phyloP scores from a whole-genome alignment of 441 rosid genomes.

The Rhodomyrtus psidioides region DNA sequence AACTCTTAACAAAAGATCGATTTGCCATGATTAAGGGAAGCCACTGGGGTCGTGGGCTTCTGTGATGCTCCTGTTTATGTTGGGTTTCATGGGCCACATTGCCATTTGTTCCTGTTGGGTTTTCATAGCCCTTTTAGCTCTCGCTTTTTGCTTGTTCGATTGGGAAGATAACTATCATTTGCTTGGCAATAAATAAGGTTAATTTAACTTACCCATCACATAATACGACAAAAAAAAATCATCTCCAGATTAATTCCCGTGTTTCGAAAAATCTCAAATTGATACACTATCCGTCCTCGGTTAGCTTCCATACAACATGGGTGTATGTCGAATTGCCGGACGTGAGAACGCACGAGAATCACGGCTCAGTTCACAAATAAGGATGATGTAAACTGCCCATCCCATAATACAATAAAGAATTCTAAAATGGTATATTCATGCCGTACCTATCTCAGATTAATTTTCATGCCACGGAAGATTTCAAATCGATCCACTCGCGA shows the following conservation, averaged over 20 bases:
- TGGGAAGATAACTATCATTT: not conserved
- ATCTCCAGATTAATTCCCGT: too few relatives aligned
- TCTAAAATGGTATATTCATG: fast-evolving
- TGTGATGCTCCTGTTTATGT: not conserved
- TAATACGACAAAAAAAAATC: not conserved
- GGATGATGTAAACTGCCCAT: not conserved
- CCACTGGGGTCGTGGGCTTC: not conserved
- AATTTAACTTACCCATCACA: not conserved
- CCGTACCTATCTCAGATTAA: not conserved
- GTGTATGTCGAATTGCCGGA: too few relatives aligned
- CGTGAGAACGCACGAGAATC: too few relatives aligned
- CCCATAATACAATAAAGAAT: not conserved
- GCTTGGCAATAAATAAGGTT: not conserved
- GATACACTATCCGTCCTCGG: too few relatives aligned
- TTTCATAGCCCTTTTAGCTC: not conserved
- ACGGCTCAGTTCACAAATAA: not conserved
- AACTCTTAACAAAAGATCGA: not conserved
- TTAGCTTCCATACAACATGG: too few relatives aligned
- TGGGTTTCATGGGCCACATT: not conserved
- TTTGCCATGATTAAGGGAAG: not conserved
- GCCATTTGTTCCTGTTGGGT: not conserved
- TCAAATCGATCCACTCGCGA: fast-evolving
- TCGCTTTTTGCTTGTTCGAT: not conserved
- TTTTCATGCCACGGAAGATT: not conserved
- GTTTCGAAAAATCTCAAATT: too few relatives aligned